A percentile compares a stretch with the other conserved stretches of the same genome.
These are phyloP conservation scores for Sclerotiophoma versabilis DNA, from an alignment of 2,329 filamentous ascomycete species.

Conservation along the genomic window DNA sequence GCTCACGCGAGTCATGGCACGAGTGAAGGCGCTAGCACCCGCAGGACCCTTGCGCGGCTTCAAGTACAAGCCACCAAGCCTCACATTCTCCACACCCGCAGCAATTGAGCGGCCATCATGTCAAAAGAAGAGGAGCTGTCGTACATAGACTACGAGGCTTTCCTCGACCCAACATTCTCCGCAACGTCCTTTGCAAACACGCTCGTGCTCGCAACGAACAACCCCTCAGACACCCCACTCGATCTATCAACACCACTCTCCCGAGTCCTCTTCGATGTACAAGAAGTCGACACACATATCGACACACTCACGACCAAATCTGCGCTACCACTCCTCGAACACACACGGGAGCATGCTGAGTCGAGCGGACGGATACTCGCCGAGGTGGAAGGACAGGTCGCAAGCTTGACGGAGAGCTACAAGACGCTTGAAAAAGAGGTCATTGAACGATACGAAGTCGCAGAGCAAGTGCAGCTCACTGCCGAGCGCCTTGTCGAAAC, in stretches of 20 bases:
- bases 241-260: constrained; percentile 95
- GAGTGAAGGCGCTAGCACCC: constrained; percentile 12
- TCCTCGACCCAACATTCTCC: constrained; percentile 83
- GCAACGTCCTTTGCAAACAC: constrained; percentile 84
- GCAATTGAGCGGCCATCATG: constrained; percentile 32
- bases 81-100: neutral
- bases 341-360: constrained; percentile 77
- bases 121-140: constrained; percentile 65
- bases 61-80: constrained; percentile 2
- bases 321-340: constrained; percentile 77
- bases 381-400: constrained; percentile 81
- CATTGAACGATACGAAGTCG: constrained; percentile 81
- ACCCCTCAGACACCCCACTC: constrained; percentile 84
- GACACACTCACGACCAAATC: constrained; percentile 85
- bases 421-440: constrained; percentile 86
- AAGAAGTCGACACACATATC: constrained; percentile 96
- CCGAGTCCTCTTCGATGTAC: constrained; percentile 91
- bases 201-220: constrained; percentile 89
- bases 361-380: constrained; percentile 75
- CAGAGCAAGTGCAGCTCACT: constrained; percentile 80
- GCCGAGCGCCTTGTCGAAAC: constrained; percentile 83
- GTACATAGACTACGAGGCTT: constrained; percentile 95
- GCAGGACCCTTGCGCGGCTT: constrained; percentile 7
- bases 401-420: constrained; percentile 83
- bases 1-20: constrained; percentile 16